Evolutionary conservation across 495 filamentous ascomycete species (phyloP).

Genomic region (Xylaria curta): DNA sequence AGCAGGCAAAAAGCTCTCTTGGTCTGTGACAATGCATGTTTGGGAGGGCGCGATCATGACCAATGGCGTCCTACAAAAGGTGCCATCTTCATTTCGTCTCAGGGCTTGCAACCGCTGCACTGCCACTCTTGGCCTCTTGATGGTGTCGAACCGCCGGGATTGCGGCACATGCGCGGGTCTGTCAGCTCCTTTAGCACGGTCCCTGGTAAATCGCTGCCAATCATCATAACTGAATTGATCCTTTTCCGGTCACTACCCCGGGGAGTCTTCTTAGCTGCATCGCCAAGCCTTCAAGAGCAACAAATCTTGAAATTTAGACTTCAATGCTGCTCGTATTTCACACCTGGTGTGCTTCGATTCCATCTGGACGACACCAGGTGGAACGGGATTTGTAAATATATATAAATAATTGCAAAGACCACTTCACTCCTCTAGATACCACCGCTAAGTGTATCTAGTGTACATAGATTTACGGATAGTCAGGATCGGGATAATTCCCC

Average conservation of each 20-base stretch:
- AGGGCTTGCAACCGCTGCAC: constrained; percentile 18
- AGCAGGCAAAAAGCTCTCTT: constrained; percentile 1
- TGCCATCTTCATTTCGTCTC: constrained; percentile 20
- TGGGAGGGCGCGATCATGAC: neutral
- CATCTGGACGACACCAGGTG: neutral
- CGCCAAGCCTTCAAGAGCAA: neutral
- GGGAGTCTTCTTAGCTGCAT: neutral
- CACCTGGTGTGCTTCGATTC: neutral
- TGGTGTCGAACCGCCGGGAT: constrained; percentile 14
- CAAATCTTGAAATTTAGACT: neutral
- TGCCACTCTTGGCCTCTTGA: constrained; percentile 19
- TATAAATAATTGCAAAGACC: neutral
- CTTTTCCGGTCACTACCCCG: neutral
- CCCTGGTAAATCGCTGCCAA: constrained; percentile 3
- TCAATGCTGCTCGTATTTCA: neutral
- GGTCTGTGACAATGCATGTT: constrained; percentile 25
- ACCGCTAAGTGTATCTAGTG: neutral
- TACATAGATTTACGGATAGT: constrained; percentile 31
- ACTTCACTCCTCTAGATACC: neutral
- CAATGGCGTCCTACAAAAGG: constrained; percentile 4
- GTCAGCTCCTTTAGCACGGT: neutral
- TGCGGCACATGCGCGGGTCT: neutral
- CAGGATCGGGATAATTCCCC: constrained; percentile 53
- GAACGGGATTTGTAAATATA: neutral
- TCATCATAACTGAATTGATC: constrained; percentile 17